Evolutionary conservation across 2,329 filamentous ascomycete genomes (phyloP), one percentile per base, ranked within the genome.

Genomic region (Coniochaeta sp.): DNA sequence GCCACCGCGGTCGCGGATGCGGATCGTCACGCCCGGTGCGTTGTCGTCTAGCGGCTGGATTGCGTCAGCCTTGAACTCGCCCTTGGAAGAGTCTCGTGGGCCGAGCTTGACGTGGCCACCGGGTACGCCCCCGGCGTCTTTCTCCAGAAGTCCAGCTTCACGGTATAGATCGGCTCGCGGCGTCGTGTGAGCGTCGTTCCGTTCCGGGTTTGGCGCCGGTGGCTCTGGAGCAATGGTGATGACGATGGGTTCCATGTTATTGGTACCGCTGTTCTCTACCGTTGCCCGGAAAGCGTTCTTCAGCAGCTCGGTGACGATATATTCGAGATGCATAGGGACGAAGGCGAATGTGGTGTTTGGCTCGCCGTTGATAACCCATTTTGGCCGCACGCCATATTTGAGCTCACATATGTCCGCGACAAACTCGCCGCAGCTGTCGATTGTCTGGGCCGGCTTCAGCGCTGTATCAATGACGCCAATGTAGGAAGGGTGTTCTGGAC

Each of bases 231-330:
- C 93, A 63, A 99, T 95, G 16, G 95, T 99, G 62, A 98, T 88
- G 65, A 96, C 90, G 44, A 99, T 82, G 1, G 93, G 91, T 65
- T 96, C 89, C 31, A 57, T 34, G 47, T 84, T 81, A 66, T 89
- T 88, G 68, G 85, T 87, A n/a, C 87, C 86, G 61, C 84, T 88
- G 33, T 57, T 19, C 74, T 99, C 95, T 11, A 98, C 87, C 0
- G 91, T 96, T 4, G 95, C 93, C 50, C 95, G 86, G 77, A 98
- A 99, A 1, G 93, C 91, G 70, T 99, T 99, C 75, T 99, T 99
- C 61, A 99, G 82, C 1, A 99, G 82, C 74, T 99, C 95, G 0
- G 93, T 99, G 64, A 97, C 85, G 65, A 99, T 97, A 73, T 99
- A 99, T 74, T 98, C 93, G 26, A 99, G 83, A 73, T 99, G 95